Conservation (phyloP, 441 rosid genomes). For the Corymbia citriodora region DNA sequence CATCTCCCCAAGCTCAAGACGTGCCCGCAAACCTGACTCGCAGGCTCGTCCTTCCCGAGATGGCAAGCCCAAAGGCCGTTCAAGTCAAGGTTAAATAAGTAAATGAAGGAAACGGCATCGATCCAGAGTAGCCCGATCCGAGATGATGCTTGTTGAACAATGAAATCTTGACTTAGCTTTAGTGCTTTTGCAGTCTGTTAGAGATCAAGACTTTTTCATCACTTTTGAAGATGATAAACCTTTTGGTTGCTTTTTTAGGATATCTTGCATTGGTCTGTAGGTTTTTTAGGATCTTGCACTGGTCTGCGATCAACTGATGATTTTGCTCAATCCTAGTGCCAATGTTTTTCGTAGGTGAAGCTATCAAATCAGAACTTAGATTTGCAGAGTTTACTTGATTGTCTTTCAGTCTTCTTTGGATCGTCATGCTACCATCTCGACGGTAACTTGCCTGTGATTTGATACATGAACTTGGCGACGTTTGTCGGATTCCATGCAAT, state of each 20-base stretch:
- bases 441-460: neutral
- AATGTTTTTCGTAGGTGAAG: neutral
- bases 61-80: slow-evolving; percentile 2
- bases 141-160: neutral
- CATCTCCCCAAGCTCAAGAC: slow-evolving; percentile 9
- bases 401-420: neutral
- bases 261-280: neutral
- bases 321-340: neutral
- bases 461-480: neutral
- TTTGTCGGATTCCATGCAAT: neutral
- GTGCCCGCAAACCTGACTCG: slow-evolving; percentile 13
- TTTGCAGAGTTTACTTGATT: neutral
- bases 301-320: neutral
- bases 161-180: neutral
- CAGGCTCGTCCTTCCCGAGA: slow-evolving; percentile 20
- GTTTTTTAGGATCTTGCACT: neutral
- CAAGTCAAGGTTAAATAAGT: slow-evolving; percentile 1
- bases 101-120: neutral
- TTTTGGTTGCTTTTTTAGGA: neutral
- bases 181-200: neutral
- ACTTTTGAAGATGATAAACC: neutral
- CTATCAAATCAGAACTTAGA: neutral
- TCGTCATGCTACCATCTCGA: neutral
- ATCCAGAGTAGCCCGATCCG: neutral
- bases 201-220: neutral